A percentile compares a stretch with the other conserved stretches of the same genome.
Conservation (phyloP, 2,329 filamentous ascomycete genomes). For the Talaromyces pinophilus region DNA sequence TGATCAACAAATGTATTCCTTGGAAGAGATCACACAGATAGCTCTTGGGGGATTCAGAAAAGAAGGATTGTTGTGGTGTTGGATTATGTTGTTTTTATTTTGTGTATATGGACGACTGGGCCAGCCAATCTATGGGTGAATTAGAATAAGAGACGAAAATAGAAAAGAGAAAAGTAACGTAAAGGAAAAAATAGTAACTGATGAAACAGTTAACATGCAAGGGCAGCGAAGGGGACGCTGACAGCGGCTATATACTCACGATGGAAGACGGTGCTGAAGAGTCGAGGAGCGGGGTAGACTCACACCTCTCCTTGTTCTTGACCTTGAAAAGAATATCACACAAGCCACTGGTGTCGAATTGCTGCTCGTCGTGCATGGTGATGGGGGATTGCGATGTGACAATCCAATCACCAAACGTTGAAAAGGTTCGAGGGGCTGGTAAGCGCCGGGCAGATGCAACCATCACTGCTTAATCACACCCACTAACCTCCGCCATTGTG, state of each 20-base stretch:
- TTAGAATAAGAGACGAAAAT: slow-evolving; percentile 39
- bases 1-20: slow-evolving; percentile 40
- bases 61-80: slow-evolving; percentile 26
- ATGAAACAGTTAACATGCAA: slow-evolving; percentile 24
- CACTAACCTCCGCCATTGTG: background rate
- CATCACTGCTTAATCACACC: slow-evolving; percentile 15
- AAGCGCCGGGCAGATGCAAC: slow-evolving; percentile 20
- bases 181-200: slow-evolving; percentile 26
- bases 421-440: slow-evolving; percentile 1
- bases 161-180: slow-evolving; percentile 30
- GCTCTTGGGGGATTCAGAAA: slow-evolving; percentile 16
- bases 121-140: slow-evolving; percentile 43
- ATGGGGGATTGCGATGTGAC: background rate
- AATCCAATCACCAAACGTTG: slow-evolving; percentile 1
- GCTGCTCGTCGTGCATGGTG: slow-evolving; percentile 19
- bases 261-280: slow-evolving; percentile 17
- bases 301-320: background rate
- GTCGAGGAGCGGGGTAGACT: slow-evolving; percentile 20
- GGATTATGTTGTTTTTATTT: slow-evolving; percentile 18
- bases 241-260: slow-evolving; percentile 39
- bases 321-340: background rate
- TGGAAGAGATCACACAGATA: slow-evolving; percentile 12
- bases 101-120: slow-evolving; percentile 36
- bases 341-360: slow-evolving; percentile 5
- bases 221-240: slow-evolving; percentile 9